phyloP scores from a whole-genome alignment of 441 rosid genomes.

The Eruca vesicaria region DNA sequence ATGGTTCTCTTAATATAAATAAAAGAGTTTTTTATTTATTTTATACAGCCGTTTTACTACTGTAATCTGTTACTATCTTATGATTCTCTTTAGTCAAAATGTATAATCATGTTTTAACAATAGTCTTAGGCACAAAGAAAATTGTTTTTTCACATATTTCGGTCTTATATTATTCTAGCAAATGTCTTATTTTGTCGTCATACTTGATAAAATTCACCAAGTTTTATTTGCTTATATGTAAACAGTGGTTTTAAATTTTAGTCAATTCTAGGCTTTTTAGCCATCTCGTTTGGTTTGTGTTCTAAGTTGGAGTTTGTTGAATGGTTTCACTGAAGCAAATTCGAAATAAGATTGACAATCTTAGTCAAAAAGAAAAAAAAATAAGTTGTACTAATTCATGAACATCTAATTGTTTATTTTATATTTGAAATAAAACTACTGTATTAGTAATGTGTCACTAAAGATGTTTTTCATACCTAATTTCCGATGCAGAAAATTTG shows the following conservation, averaged over 20 bases:
- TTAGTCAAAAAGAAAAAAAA: background rate
- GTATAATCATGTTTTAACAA: background rate
- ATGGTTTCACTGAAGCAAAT: background rate
- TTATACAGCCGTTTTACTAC: conserved; percentile 16
- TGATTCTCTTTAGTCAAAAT: background rate
- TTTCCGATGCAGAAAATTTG: background rate
- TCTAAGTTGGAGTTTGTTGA: background rate
- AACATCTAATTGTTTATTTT: background rate
- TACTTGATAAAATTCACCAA: background rate
- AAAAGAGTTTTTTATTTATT: conserved; percentile 1
- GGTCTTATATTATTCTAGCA: background rate
- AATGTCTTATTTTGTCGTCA: background rate
- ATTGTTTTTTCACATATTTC: background rate
- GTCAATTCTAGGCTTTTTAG: background rate
- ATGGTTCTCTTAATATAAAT: too few relatives aligned
- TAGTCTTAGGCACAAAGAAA: conserved; percentile 17
- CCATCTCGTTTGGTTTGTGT: too few relatives aligned
- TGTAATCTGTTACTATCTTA: background rate
- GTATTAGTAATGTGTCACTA: background rate
- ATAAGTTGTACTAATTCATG: background rate
- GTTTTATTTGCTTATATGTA: background rate
- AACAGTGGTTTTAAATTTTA: background rate
- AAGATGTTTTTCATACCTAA: background rate
- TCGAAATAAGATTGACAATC: background rate
- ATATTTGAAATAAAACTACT: background rate